Evolutionary conservation across 768 basidiomycete species (phyloP).

Genomic region (Termitomyces sp.): DNA sequence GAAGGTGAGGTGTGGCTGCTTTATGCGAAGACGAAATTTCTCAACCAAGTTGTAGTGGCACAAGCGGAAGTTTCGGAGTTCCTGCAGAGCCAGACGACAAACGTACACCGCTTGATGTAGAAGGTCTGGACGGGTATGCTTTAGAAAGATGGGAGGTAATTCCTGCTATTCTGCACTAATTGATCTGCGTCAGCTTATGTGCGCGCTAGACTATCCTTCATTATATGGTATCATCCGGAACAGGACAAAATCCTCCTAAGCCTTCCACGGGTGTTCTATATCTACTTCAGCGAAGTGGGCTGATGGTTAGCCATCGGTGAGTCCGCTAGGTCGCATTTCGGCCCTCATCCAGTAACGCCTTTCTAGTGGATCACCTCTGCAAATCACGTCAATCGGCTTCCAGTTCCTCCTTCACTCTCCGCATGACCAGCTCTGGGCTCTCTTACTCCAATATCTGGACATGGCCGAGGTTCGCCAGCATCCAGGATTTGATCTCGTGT

Average conservation of each 20-base stretch:
- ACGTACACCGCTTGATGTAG: slow-evolving; percentile 47
- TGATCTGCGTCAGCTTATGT: slow-evolving; percentile 3
- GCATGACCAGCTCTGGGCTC: slow-evolving; percentile 93
- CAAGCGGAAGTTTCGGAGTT: slow-evolving; percentile 81
- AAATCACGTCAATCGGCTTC: slow-evolving; percentile 93
- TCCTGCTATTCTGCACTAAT: slow-evolving; percentile 3
- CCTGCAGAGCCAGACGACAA: slow-evolving; percentile 67
- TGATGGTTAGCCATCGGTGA: slow-evolving; percentile 78
- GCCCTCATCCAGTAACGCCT: slow-evolving; percentile 12
- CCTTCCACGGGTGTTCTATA: slow-evolving; percentile 84
- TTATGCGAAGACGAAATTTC: neutral
- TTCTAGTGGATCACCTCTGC: slow-evolving; percentile 51
- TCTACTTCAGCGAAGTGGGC: slow-evolving; percentile 76
- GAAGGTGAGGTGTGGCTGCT: slow-evolving; percentile 55
- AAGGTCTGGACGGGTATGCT: slow-evolving; percentile 75
- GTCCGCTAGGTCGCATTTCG: slow-evolving; percentile 16
- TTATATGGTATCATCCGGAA: slow-evolving; percentile 95
- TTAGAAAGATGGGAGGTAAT: slow-evolving; percentile 88
- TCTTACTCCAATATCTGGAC: slow-evolving; percentile 86
- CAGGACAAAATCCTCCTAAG: slow-evolving; percentile 67
- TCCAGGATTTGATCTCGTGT: slow-evolving; percentile 8
- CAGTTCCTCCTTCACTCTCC: slow-evolving; percentile 95
- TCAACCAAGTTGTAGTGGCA: slow-evolving; percentile 45
- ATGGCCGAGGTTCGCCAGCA: slow-evolving; percentile 66
- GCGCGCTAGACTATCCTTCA: slow-evolving; percentile 82